Base-by-base conservation (phyloP, 345 rosid genomes). In the Fremontodendron californicum region DNA sequence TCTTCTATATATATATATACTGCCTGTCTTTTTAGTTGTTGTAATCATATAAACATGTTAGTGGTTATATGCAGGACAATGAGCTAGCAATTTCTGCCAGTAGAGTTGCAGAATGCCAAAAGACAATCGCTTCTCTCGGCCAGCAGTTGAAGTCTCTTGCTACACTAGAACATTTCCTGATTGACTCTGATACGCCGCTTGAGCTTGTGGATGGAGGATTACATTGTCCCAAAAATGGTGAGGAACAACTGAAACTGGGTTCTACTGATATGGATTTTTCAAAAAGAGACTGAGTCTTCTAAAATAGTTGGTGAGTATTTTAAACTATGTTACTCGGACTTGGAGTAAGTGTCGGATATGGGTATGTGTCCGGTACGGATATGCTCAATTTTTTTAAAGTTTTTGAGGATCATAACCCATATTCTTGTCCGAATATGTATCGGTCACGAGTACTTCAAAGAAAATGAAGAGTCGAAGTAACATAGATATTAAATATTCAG, bases 61-160 rank as follows among this genome's bases (percentile, higher is more conserved):
- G 16, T 33, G 67, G 67, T 35, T 57, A 9, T 75, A 6, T 40
- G 48, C 89, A 94, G 97, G 96, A 84, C 43, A 40, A 84, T 81
- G 94, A 94, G 82, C 81, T 94, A 61, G 88, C 87, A 45, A 73
- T 78, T 33, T 93, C 96, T 74, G 92, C 97, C 40, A 82, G 82
- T 62, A 88, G 84, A 82, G 83, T 89, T 66, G 91, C 93, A 10
- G 96, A 92, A 63, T 94, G 98, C 87, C 94, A 94, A 80, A 92
- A 85, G 80, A 94, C 98, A 33, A 92, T 94, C 35, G 84, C 94
- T 55, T 92, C 95, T 43, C 89, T 94, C 9, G 86, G 91, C 7
- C 86, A 55, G 81, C 84, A 85, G 78, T 79, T 94, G 79, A 86
- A 85, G 54, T 88, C 90, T 68, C 94, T 92, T 1, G 88, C 90